These are phyloP conservation scores for Colletotrichum euphorbiae DNA, from an alignment of 2,329 filamentous ascomycete genomes.

Conservation along the genomic window DNA sequence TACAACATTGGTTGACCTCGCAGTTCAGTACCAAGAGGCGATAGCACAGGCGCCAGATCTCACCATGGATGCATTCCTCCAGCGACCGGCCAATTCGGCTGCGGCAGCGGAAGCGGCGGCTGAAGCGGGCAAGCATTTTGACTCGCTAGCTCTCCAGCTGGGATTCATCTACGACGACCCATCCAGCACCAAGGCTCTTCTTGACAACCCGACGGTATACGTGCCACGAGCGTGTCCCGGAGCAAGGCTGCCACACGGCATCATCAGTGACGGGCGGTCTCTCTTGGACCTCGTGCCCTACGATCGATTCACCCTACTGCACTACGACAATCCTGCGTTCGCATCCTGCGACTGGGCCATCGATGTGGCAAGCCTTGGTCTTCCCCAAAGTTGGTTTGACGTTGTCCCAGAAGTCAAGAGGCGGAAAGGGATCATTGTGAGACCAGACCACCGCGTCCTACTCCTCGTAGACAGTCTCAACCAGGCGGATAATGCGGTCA, in stretches of 20 bases:
- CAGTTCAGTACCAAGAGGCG: conserved; percentile 16
- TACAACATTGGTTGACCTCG: conserved; percentile 21
- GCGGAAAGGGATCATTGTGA: conserved; percentile 25
- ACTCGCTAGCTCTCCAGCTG: conserved; percentile 33
- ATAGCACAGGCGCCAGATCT: conserved; percentile 11
- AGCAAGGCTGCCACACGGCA: conserved; percentile 27
- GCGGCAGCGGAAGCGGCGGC: conserved; percentile 12
- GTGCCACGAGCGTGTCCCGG: conserved; percentile 24
- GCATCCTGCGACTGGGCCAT: conserved; percentile 29
- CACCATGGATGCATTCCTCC: conserved; percentile 20
- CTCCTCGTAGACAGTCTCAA: conserved; percentile 4
- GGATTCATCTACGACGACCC: conserved; percentile 29
- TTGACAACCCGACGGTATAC: conserved; percentile 20
- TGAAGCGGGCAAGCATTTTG: conserved; percentile 31
- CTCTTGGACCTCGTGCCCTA: conserved; percentile 30
- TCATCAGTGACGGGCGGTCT: not conserved
- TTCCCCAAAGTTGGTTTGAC: conserved; percentile 20
- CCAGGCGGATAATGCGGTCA: conserved; percentile 10
- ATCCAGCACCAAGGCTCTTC: not conserved
- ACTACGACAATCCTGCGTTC: conserved; percentile 14
- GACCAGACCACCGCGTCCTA: conserved; percentile 31
- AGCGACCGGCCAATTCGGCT: conserved; percentile 5
- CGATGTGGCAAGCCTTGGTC: conserved; percentile 15
- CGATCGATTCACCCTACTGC: conserved; percentile 30
- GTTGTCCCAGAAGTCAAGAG: conserved; percentile 20